phyloP scores from a whole-genome alignment of 805 yeast species.

The Candida tibetensis region DNA sequence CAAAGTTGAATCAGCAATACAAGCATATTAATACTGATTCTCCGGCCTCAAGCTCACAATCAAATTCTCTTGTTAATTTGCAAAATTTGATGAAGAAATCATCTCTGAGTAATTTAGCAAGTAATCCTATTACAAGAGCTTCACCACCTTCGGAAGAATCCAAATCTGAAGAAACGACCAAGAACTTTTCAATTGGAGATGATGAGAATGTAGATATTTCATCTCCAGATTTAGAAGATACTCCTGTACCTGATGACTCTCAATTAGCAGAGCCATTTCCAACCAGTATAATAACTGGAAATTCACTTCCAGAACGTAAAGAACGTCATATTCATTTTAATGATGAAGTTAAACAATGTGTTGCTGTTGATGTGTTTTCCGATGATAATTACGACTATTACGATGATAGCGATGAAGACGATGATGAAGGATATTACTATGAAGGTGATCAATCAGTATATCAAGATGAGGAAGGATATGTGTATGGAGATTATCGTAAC shows the following conservation, averaged over 20 bases:
- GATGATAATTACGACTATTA: slow-evolving; percentile 26
- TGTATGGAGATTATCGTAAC: slow-evolving; percentile 1
- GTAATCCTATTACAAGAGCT: background rate
- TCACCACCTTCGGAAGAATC: background rate
- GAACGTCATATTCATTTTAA: slow-evolving; percentile 86
- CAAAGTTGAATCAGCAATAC: slow-evolving; percentile 42
- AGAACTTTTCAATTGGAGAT: background rate
- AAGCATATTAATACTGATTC: slow-evolving; percentile 6
- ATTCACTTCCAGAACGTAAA: background rate
- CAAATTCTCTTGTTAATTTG: slow-evolving; percentile 15
- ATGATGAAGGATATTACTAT: slow-evolving; percentile 14
- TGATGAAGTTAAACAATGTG: slow-evolving; percentile 92
- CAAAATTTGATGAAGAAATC: slow-evolving; percentile 10
- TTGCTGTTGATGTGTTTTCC: slow-evolving; percentile 53
- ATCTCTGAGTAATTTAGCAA: slow-evolving; percentile 3
- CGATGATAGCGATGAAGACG: slow-evolving; percentile 35
- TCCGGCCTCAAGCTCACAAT: slow-evolving; percentile 10
- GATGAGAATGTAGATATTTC: background rate
- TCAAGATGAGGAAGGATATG: slow-evolving; percentile 14
- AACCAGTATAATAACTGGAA: no score
- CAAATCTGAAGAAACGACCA: background rate
- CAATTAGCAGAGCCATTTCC: no score
- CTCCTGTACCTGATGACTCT: background rate
- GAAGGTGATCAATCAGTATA: slow-evolving; percentile 15
- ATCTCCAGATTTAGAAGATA: background rate